phyloP scores from a whole-genome alignment of 2,329 filamentous ascomycete species.

The Rhytidhysteron rufulum region DNA sequence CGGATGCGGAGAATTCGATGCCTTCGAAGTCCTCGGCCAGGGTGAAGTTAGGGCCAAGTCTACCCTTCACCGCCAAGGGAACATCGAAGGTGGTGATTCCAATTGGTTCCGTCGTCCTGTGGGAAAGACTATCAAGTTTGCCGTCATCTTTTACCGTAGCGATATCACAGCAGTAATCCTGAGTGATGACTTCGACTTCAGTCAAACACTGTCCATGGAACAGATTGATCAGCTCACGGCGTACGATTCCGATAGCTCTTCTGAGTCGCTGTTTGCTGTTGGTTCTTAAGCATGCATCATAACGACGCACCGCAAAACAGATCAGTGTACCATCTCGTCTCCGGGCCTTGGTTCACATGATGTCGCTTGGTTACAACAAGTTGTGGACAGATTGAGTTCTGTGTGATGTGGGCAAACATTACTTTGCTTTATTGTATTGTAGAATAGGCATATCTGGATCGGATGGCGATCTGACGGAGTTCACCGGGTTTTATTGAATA shows the following conservation, averaged over 20 bases:
- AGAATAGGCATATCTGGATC: too few relatives aligned
- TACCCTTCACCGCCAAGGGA: conserved; percentile 58
- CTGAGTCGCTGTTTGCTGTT: conserved; percentile 38
- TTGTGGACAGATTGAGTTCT: too few relatives aligned
- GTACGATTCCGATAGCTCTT: conserved; percentile 30
- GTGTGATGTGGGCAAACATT: too few relatives aligned
- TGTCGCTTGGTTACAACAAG: too few relatives aligned
- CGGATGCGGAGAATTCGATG: conserved; percentile 72
- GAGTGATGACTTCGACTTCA: conserved; percentile 37
- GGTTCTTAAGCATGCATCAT: conserved; percentile 10
- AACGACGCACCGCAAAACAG: too few relatives aligned
- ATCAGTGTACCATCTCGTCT: too few relatives aligned
- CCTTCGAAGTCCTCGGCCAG: conserved; percentile 65
- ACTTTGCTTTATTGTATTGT: too few relatives aligned
- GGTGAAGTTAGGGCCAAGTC: conserved; percentile 66
- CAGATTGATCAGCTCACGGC: conserved; percentile 32
- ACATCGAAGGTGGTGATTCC: conserved; percentile 60
- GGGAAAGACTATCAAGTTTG: conserved; percentile 58
- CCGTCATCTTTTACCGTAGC: conserved; percentile 36
- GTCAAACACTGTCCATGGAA: conserved; percentile 26
- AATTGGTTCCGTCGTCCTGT: conserved; percentile 69
- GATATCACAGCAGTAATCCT: conserved; percentile 33
- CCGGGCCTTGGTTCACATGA: too few relatives aligned
- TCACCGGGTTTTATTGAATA: too few relatives aligned
- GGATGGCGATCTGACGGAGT: too few relatives aligned